phyloP scores from a whole-genome alignment of 2,329 filamentous ascomycete species.

The Penicillium griseofulvum region DNA sequence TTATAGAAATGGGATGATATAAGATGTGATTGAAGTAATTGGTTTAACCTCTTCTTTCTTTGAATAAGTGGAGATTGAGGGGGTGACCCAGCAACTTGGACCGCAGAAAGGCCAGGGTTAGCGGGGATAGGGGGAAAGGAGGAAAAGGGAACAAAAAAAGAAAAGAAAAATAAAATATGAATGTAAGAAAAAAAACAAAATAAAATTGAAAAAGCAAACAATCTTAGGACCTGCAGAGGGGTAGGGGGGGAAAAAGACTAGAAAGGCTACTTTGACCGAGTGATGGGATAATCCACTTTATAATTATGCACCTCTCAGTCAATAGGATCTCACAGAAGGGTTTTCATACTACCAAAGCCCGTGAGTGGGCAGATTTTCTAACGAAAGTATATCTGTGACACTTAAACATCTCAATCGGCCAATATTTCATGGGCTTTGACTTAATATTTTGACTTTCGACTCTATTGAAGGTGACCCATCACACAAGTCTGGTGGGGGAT shows the following conservation, averaged over 20 bases:
- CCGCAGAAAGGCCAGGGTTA: not conserved
- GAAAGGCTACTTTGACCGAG: slow-evolving; percentile 11
- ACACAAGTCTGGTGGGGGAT: not conserved
- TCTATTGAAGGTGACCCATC: not conserved
- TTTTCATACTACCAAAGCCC: slow-evolving; percentile 6
- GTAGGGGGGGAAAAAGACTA: slow-evolving; percentile 9
- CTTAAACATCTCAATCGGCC: not conserved
- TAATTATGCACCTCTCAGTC: slow-evolving; percentile 21
- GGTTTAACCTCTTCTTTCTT: slow-evolving; percentile 13
- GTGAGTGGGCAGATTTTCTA: slow-evolving; percentile 8
- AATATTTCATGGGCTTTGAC: not conserved
- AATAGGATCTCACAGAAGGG: slow-evolving; percentile 14
- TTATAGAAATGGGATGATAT: not conserved
- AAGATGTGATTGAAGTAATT: not conserved
- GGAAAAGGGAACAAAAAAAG: not conserved
- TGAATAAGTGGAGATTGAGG: slow-evolving; percentile 1
- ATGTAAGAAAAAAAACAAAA: not conserved
- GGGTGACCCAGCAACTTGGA: slow-evolving; percentile 12
- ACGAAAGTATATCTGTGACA: not conserved
- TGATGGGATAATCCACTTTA: slow-evolving; percentile 25
- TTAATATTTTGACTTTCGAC: not conserved
- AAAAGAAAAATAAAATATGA: not conserved
- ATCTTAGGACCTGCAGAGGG: slow-evolving; percentile 18
- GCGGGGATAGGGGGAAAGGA: not conserved
- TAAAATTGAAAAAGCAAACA: slow-evolving; percentile 1